Evolutionary conservation across 148 eudicot genomes (phyloP).

Genomic region (Cornus kousa): DNA sequence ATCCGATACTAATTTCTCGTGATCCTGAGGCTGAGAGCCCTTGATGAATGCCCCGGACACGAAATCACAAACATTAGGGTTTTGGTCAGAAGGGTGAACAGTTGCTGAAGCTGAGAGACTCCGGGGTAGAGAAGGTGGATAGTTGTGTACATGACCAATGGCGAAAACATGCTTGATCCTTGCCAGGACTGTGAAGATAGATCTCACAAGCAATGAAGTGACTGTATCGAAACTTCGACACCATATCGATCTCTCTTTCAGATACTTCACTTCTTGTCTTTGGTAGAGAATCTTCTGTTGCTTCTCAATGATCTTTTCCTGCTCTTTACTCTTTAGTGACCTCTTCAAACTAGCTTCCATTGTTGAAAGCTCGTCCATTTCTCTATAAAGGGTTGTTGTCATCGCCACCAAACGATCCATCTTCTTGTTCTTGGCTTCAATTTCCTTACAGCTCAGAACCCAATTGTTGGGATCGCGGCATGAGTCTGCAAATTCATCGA

Average conservation of each 20-base stretch:
- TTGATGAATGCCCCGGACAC: constrained; percentile 44
- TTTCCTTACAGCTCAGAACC: constrained; percentile 53
- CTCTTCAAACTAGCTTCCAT: constrained; percentile 40
- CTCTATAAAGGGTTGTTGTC: constrained; percentile 56
- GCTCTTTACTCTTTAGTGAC: constrained; percentile 3
- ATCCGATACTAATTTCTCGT: neutral
- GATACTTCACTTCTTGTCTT: constrained; percentile 58
- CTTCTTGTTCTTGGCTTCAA: constrained; percentile 50
- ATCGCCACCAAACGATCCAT: constrained; percentile 46
- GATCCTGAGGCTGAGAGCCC: neutral
- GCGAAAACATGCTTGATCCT: constrained; percentile 80
- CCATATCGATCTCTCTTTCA: constrained; percentile 73
- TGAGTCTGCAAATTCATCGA: constrained; percentile 56
- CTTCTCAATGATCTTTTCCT: constrained; percentile 35
- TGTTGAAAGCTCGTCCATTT: constrained; percentile 58
- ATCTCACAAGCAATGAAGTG: constrained; percentile 43
- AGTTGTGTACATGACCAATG: constrained; percentile 34
- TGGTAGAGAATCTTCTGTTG: constrained; percentile 70
- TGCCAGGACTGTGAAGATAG: constrained; percentile 59
- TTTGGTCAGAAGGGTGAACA: constrained; percentile 53
- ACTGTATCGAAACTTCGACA: constrained; percentile 56
- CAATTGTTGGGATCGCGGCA: constrained; percentile 62
- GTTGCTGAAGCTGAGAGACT: constrained; percentile 77
- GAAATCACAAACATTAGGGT: constrained; percentile 16
- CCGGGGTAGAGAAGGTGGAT: constrained; percentile 47